Conservation (phyloP, 2,329 filamentous ascomycete genomes). For the Pseudodiploospora longispora region DNA sequence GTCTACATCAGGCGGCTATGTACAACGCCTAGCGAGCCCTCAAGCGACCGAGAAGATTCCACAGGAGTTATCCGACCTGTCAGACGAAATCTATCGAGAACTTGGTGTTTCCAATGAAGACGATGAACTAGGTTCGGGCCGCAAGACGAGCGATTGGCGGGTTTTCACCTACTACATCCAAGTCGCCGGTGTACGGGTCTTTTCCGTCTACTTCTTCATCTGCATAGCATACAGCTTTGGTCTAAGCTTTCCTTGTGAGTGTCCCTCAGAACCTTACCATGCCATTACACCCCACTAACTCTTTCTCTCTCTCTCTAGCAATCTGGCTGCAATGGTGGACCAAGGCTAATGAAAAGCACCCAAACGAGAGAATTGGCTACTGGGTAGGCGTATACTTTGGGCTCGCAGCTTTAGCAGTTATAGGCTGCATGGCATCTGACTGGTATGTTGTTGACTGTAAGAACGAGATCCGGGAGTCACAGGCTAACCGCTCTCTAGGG, state of each 20-base stretch:
- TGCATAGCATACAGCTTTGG: too few species aligned
- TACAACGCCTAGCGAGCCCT: too few species aligned
- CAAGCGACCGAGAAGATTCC: neutral
- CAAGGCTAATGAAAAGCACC: slow-evolving; percentile 10
- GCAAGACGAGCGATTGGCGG: slow-evolving; percentile 7
- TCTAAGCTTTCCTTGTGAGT: too few species aligned
- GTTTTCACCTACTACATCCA: neutral
- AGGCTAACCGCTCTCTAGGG: neutral
- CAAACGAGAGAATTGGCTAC: slow-evolving; percentile 12
- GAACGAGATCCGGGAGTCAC: neutral
- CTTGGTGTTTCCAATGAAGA: too few species aligned
- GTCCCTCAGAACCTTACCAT: too few species aligned
- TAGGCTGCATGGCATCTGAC: slow-evolving; percentile 10
- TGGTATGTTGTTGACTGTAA: slow-evolving; percentile 4
- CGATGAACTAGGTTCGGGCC: neutral
- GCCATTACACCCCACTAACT: too few species aligned
- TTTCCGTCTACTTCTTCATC: too few species aligned
- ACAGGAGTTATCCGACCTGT: slow-evolving; percentile 3
- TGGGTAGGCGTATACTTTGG: slow-evolving; percentile 14
- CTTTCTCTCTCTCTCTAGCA: too few species aligned
- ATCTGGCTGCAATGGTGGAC: slow-evolving; percentile 20
- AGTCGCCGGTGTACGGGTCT: neutral
- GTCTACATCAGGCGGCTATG: too few species aligned
- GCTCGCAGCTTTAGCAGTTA: slow-evolving; percentile 10
- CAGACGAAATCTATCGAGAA: too few species aligned